Base-by-base conservation (phyloP, 148 eudicot genomes). In the Chenopodium berlandieri region DNA sequence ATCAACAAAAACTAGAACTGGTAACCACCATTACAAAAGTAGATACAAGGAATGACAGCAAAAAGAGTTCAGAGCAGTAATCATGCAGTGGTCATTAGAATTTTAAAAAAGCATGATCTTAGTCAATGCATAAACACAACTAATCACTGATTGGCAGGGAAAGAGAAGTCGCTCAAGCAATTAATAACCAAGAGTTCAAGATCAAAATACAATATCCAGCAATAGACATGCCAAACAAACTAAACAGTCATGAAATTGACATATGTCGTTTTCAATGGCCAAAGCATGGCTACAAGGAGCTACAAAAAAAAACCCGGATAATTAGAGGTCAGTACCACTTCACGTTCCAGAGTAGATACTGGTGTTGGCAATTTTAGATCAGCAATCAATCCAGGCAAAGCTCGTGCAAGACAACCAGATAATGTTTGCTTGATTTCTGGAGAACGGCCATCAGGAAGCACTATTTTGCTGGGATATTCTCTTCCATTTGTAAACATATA, bases 371-470 rank as follows among this genome's bases (percentile, higher is more conserved):
- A 82, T 73, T 91, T 89, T 75, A 96, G 93, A 83, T 89, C 89
- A 78, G 86, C 83, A 79, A 88, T 84, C 67, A 96, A 86, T 85
- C 90, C 92, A 58, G 98, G 97, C 87, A 92, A 85, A 54, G 97
- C 92, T 74, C 93, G 89, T 52, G 92, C 79, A 63, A 96, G 90
- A 86, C 94, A 96, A 52, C 90, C 94, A 71, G 92, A 92, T 66
- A 94, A 91, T 81, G 98, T 89, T 79, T 84, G 94, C 90, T 91
- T 89, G 79, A 96, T 96, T 89, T 96, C 98, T 78, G 90, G 83
- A 31, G 99, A 96, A 30, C 93, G 91, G 22, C 94, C 95, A 87
- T 92, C 98, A 30, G 89, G 78, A 81, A 86, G 80, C 67, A 89
- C 85, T 48, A 85, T 81, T 89, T 85, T 92, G 71, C 71, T 79